Evolutionary conservation across 148 eudicot species (phyloP).

Genomic region (Heliosperma pusillum): DNA sequence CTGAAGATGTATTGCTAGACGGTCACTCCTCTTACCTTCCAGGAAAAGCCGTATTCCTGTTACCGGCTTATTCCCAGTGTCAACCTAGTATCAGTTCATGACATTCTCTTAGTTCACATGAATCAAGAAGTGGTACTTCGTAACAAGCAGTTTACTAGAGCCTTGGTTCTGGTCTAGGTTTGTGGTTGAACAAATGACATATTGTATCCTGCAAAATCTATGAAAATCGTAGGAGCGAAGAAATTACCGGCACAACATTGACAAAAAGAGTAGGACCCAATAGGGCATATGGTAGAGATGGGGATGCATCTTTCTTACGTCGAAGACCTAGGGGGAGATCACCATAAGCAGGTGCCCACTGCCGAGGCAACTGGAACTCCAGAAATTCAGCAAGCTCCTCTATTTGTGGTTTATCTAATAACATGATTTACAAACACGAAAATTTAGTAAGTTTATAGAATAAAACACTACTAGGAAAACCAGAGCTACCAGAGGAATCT

Average conservation of each 20-base stretch:
- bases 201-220: background rate
- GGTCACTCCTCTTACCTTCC: slow-evolving; percentile 83
- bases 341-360: slow-evolving; percentile 91
- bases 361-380: slow-evolving; percentile 92
- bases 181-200: background rate
- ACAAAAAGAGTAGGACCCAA: slow-evolving; percentile 90
- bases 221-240: background rate
- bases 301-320: slow-evolving; percentile 65
- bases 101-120: background rate
- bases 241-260: slow-evolving; percentile 60
- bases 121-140: background rate
- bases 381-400: slow-evolving; percentile 88
- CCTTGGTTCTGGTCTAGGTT: background rate
- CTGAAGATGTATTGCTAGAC: slow-evolving; percentile 83
- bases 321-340: slow-evolving; percentile 84
- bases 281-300: slow-evolving; percentile 70
- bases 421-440: slow-evolving; percentile 1
- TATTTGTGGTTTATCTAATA: slow-evolving; percentile 77
- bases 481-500: slow-evolving; percentile 8
- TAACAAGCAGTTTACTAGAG: background rate
- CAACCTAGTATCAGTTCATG: slow-evolving; percentile 45
- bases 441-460: background rate
- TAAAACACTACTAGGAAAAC: background rate
- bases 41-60: slow-evolving; percentile 85
- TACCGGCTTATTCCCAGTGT: slow-evolving; percentile 72